phyloP scores from a whole-genome alignment of 805 yeast species.

The Monosporozyma siamensis region DNA sequence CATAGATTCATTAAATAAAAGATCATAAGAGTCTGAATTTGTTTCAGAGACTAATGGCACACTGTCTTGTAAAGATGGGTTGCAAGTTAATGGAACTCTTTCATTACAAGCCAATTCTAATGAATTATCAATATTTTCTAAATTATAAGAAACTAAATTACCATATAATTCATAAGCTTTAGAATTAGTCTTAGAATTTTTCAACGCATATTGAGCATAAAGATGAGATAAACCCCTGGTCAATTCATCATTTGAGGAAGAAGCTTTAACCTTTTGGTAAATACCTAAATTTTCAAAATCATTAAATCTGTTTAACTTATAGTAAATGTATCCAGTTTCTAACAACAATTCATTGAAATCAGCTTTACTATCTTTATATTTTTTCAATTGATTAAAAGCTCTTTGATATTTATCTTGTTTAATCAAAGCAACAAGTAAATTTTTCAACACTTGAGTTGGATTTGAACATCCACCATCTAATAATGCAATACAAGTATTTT shows the following conservation, averaged over 20 bases:
- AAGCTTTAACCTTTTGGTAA: slow-evolving; percentile 11
- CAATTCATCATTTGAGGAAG: slow-evolving; percentile 9
- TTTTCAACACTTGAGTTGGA: slow-evolving; percentile 26
- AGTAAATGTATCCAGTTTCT: slow-evolving; percentile 55
- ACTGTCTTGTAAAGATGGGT: slow-evolving; percentile 10
- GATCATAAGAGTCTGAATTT: slow-evolving; percentile 42
- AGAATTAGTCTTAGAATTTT: slow-evolving; percentile 37
- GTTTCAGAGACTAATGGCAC: slow-evolving; percentile 11
- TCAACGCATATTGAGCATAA: slow-evolving; percentile 44
- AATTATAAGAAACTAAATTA: slow-evolving; percentile 33
- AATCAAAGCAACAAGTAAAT: slow-evolving; percentile 52
- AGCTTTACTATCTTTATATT: slow-evolving; percentile 25
- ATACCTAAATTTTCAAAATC: slow-evolving; percentile 2
- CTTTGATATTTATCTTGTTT: slow-evolving; percentile 52
- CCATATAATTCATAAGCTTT: slow-evolving; percentile 46
- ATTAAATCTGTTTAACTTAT: slow-evolving; percentile 40
- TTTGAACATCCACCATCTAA: slow-evolving; percentile 16
- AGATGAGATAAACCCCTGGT: slow-evolving; percentile 39
- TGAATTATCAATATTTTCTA: slow-evolving; percentile 32
- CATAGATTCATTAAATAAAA: slow-evolving; percentile 55
- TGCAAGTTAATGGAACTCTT: slow-evolving; percentile 54
- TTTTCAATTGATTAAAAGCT: slow-evolving; percentile 39
- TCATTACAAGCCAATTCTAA: slow-evolving; percentile 59
- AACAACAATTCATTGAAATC: slow-evolving; percentile 15
- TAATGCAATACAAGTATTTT: slow-evolving; percentile 19